These are phyloP conservation scores for Aspergillus incahuasiensis DNA, from an alignment of 495 filamentous ascomycete genomes.

Conservation along the genomic window DNA sequence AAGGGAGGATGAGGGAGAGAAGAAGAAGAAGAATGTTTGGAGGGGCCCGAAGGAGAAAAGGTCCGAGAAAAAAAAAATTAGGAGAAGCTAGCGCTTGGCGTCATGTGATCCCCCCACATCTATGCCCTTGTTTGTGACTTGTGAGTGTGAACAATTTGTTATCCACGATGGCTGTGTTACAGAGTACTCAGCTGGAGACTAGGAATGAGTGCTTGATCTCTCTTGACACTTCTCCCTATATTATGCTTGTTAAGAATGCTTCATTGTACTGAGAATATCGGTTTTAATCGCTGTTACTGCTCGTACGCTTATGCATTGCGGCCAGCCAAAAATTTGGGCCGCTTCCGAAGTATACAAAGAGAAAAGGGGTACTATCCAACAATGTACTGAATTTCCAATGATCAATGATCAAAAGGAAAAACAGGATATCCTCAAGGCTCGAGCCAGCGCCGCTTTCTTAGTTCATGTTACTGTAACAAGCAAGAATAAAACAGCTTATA, in stretches of 20 bases:
- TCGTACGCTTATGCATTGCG: background rate
- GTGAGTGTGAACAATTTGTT: too few species aligned
- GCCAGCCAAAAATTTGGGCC: background rate
- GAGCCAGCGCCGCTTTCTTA: background rate
- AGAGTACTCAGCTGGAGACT: too few species aligned
- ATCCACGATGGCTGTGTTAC: too few species aligned
- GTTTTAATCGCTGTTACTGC: too few species aligned
- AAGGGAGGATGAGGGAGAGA: slow-evolving; percentile 16
- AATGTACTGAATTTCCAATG: background rate
- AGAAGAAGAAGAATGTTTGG: slow-evolving; percentile 19
- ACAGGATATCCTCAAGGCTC: background rate
- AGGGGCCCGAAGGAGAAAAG: slow-evolving; percentile 21
- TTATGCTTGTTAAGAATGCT: too few species aligned
- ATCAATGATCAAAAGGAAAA: background rate
- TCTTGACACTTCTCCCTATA: too few species aligned
- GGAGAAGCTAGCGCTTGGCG: slow-evolving; percentile 11
- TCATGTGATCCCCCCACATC: slow-evolving; percentile 7
- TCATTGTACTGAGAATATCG: too few species aligned
- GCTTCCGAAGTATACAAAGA: background rate
- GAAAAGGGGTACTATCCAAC: background rate
- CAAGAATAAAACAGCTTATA: background rate
- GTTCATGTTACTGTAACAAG: background rate
- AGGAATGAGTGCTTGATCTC: too few species aligned
- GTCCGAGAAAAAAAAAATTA: slow-evolving; percentile 17
- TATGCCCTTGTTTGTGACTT: too few species aligned